Base-by-base conservation (phyloP, 257 asterid species). In the Galeopsis tetrahit region DNA sequence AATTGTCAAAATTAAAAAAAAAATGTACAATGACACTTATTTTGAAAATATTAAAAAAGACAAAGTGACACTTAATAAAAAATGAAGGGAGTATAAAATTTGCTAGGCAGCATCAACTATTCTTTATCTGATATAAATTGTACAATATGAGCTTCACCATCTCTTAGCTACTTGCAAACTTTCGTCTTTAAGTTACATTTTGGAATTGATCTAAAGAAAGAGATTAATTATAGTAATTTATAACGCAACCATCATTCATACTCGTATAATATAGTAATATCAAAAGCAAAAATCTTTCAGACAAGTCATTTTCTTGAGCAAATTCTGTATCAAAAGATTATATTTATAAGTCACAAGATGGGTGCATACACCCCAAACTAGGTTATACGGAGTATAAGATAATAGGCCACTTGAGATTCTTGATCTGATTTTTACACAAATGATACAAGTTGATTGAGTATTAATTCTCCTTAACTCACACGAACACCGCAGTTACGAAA, bases 401-500 rank as follows among this genome's bases (percentile, higher is more conserved):
- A 49, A 49, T 49, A 49, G 7, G 42, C 7, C 7, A 38, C 7
- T 38, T 38, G 43, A 10, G 56, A 49, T 14, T 49, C 28, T 49
- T n/a, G 28, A 49, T 5, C 21, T 48, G 55, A 48, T 3, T 13
- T 46, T 48, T 48, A 13, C 21, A 46, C 55, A 48, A 14, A 49
- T 49, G 56, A 49, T 49, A 55, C 61, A 48, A 34, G 62, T 21
- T 17, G 46, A 44, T 44, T 53, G 59, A 76, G 48, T 31, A 64
- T 8, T 44, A 31, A 33, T 36, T 80, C 55, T 55, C 57, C 69
- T 66, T 14, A 7, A 51, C 36, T 57, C 67, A 64, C 68, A 58
- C 48, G 51, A 33, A 69, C 64, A 74, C 33, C 66, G 66, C 63
- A 77, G 48, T 49, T 68, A 52, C 7, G 69, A 43, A 9, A 69